Conservation (phyloP, 441 rosid species). For the Syzygium malaccense region DNA sequence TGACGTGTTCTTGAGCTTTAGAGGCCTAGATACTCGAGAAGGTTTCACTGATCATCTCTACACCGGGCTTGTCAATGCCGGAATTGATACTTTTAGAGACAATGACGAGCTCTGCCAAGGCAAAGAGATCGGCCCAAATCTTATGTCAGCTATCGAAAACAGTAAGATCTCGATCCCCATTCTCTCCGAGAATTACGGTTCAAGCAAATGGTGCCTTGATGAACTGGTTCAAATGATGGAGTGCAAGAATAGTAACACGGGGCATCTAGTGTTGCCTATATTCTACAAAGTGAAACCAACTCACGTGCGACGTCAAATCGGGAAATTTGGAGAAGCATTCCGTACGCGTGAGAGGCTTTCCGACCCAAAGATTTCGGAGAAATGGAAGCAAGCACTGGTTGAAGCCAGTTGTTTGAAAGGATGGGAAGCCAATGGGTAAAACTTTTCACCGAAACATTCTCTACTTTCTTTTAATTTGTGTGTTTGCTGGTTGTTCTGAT, state of each 20-base stretch:
- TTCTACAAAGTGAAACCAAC: neutral
- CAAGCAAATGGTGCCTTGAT: neutral
- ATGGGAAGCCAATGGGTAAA: neutral
- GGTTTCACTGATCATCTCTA: no score
- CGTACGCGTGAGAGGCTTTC: rapidly evolving
- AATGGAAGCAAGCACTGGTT: neutral
- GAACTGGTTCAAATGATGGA: neutral
- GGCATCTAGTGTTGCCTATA: neutral
- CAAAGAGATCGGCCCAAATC: no score
- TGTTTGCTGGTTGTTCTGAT: neutral
- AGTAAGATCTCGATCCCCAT: neutral
- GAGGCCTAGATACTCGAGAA: no score
- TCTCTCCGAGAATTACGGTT: rapidly evolving
- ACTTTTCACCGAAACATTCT: neutral
- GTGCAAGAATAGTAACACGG: neutral
- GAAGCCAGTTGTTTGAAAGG: neutral
- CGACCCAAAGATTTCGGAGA: rapidly evolving
- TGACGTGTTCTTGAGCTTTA: no score
- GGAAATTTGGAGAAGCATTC: neutral
- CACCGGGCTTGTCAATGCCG: no score
- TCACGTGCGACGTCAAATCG: rapidly evolving
- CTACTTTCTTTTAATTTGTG: neutral
- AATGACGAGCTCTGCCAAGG: no score
- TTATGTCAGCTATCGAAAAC: no score
- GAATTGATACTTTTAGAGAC: no score